These are phyloP conservation scores for Cytospora piceae DNA, from an alignment of 2,329 filamentous ascomycete species.

Conservation along the genomic window DNA sequence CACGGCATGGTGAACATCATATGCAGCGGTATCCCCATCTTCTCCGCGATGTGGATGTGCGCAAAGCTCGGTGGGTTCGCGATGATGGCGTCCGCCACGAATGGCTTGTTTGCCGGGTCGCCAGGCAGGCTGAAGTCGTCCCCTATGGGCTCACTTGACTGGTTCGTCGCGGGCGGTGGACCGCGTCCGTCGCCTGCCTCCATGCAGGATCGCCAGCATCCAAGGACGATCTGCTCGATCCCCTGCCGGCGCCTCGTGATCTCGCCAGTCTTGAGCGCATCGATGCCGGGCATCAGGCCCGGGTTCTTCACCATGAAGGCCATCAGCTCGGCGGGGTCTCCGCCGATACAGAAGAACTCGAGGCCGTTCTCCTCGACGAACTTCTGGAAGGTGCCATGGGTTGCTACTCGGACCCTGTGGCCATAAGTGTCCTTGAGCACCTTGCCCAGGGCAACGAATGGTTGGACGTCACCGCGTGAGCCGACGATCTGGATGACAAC, in stretches of 20 bases:
- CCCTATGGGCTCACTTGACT: conserved; percentile 54
- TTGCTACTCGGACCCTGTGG: conserved; percentile 74
- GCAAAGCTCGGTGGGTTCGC: conserved; percentile 80
- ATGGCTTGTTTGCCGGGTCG: conserved; percentile 58
- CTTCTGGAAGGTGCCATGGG: conserved; percentile 68
- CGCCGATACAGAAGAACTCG: conserved; percentile 78
- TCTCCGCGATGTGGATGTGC: conserved; percentile 75
- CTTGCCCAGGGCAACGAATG: conserved; percentile 72
- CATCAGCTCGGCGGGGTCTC: conserved; percentile 76
- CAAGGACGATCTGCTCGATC: conserved; percentile 78
- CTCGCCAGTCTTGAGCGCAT: conserved; percentile 76
- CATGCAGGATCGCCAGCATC: conserved; percentile 85
- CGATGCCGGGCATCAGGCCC: conserved; percentile 80
- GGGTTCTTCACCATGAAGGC: conserved; percentile 93
- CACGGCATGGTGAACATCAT: conserved; percentile 98
- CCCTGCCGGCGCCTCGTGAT: conserved; percentile 74
- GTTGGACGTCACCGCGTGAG: conserved; percentile 75
- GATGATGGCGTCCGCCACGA: conserved; percentile 82
- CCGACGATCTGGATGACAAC: conserved; percentile 77
- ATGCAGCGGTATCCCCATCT: conserved; percentile 73
- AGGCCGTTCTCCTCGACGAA: conserved; percentile 73
- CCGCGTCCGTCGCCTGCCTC: conserved; percentile 72
- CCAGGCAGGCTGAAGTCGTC: conserved; percentile 48
- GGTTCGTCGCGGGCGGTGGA: conserved; percentile 51
- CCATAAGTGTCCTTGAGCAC: conserved; percentile 66